Percentiles rank a stretch among this genome's conserved stretches.
These are phyloP conservation scores for Chalciporus piperatus DNA, from an alignment of 768 basidiomycete species.

Conservation along the genomic window DNA sequence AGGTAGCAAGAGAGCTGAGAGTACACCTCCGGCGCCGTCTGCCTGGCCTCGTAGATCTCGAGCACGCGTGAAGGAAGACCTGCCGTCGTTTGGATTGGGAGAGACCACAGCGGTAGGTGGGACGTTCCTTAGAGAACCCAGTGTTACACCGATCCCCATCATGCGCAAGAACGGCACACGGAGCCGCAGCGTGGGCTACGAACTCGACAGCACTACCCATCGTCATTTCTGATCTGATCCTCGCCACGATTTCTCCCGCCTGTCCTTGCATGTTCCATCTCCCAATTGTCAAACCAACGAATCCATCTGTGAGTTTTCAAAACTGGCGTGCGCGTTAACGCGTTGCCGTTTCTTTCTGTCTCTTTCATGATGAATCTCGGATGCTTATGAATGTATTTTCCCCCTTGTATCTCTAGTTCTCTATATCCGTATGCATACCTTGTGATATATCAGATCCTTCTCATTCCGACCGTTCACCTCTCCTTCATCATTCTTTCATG, in stretches of 20 bases:
- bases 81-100: slow-evolving; percentile 2
- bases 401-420: slow-evolving; percentile 16
- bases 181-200: slow-evolving; percentile 28
- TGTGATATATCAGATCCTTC: not conserved
- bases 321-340: not conserved
- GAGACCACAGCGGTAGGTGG: slow-evolving; percentile 7
- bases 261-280: not conserved
- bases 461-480: no score
- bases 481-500: not conserved
- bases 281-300: not conserved
- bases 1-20: slow-evolving; percentile 26
- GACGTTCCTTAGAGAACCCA: slow-evolving; percentile 28
- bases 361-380: not conserved
- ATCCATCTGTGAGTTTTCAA: slow-evolving; percentile 19
- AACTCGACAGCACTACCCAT: slow-evolving; percentile 12
- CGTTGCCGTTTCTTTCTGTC: slow-evolving; percentile 1
- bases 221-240: slow-evolving; percentile 13
- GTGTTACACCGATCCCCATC: slow-evolving; percentile 24
- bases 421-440: not conserved
- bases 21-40: slow-evolving; percentile 27
- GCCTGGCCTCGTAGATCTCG: slow-evolving; percentile 19
- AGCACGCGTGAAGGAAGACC: slow-evolving; percentile 9
- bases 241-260: not conserved
- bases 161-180: slow-evolving; percentile 18
- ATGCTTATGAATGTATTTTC: slow-evolving; percentile 15